Base-by-base conservation (phyloP, 192 early-diverging fungal genomes). In the Coemansia sp. region DNA sequence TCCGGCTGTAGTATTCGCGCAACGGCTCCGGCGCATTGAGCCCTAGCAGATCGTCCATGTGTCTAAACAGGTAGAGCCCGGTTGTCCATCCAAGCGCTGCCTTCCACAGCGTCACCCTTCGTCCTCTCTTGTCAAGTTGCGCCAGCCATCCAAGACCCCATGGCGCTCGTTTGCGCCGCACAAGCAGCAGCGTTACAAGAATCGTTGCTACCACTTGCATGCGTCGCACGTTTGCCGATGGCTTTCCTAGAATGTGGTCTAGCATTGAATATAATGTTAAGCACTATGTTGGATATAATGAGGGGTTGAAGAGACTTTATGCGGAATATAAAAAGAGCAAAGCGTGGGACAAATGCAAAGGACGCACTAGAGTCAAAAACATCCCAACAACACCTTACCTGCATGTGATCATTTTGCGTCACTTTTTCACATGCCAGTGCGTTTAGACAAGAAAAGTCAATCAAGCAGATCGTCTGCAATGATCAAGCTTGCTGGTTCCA, bases 201-300 rank as follows among this genome's bases (percentile, higher is more conserved):
- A 52, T 31, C 4, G 66, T 75, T 4, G 50, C 47, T 23, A 70
- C 27, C 54, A 89, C 88, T 61, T 95, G 88, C 48, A 82, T 65
- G 37, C 94, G 88, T 67, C 94, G 92, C 80, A 88, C 88, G 53
- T 87, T 91, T 10, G 92, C 82, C 22, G 93, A 95, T 17, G 96
- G 96, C 55, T 87, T 91, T 6, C 96, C 96, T 22, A 92, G 79
- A 10, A 94, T 82, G 70, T 98, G 94, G 66, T 96, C 96, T 29
- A 98, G 77, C 93, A 98, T 98, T 41, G 0, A 15, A 25, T 25
- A 23, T 9, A 40, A 13, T 40, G n/a, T 47, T 4, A 13, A 47
- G 11, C 6, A 23, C 13, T 13, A 41, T n/a, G n/a, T n/a, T n/a
- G n/a, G n/a, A n/a, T n/a, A n/a, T n/a, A n/a, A n/a, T n/a, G n/a